Base-by-base conservation (phyloP, 2,329 filamentous ascomycete species). In the Juglanconis oblonga region DNA sequence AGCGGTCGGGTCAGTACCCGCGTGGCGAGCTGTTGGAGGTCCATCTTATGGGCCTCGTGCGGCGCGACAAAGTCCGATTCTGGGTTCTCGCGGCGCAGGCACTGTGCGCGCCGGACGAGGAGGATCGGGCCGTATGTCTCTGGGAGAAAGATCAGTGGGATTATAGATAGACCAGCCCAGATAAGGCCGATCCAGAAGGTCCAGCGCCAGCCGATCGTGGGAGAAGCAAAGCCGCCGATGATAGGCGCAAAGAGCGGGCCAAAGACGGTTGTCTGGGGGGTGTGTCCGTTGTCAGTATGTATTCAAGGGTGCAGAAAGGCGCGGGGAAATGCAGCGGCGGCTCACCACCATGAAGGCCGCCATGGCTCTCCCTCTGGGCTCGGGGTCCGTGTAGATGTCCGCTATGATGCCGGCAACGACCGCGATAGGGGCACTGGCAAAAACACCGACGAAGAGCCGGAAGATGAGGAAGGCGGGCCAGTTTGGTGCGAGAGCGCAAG, bases 1-100 rank as follows among this genome's bases (percentile, higher is more conserved):
- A 92, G 72, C 0, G 91, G 90, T 0, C 90, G 77, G 1, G 86
- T 87, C 42, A 93, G 75, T 0, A 91, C 87, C n/a, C 89, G 83
- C 1, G 81, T 85, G n/a, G 87, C 71, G 55, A 91, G 80, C 65
- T 89, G 81, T 40, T 74, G 78, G 47, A 83, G 55, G 60, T 86
- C 73, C 33, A 81, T 79, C 55, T 86, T 76, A 67, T 90, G 85
- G 29, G 90, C 73, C 68, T 91, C 87, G 53, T 84, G 79, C 0
- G 84, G 82, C 1, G 89, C 83, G 55, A 85, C 75, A 55, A 86
- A 81, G 62, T 78, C 68, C 45, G 73, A 69, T 51, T 78, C 76
- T 0, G 81, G 83, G 33, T 84, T 81, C 35, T 78, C 77, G 66
- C 80, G 83, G 64, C 86, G 82, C 38, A 90, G 71, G 52, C 76